Conservation (phyloP, 306 rosid species). For the Hippophae tibetana region DNA sequence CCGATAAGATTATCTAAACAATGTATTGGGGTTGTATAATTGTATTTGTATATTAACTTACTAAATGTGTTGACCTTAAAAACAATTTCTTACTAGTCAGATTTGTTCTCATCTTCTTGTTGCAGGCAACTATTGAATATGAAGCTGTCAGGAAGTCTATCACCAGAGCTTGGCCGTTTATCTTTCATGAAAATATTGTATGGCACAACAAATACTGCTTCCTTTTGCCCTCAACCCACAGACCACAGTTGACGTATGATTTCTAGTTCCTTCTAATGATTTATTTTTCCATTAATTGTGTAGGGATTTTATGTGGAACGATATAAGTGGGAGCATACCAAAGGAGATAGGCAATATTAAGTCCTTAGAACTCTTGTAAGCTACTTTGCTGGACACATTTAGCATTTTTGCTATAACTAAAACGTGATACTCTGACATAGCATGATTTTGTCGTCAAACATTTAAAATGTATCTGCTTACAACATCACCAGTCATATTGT, state of each 20-base stretch:
- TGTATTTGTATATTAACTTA: no score
- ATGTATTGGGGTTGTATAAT: no score
- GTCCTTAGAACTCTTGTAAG: constrained; percentile 10
- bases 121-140: constrained; percentile 13
- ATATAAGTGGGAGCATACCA: constrained; percentile 20
- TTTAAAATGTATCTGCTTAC: no score
- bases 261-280: neutral
- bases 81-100: neutral
- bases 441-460: no score
- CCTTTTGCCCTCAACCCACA: neutral
- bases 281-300: neutral
- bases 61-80: no score
- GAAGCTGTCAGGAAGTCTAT: constrained; percentile 12
- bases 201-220: constrained; percentile 8
- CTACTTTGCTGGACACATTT: neutral
- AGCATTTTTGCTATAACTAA: neutral
- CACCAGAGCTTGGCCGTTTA: constrained; percentile 14
- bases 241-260: neutral
- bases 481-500: no score
- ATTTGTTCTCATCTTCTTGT: neutral
- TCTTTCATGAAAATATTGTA: constrained; percentile 7
- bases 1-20: no score
- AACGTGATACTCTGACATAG: neutral
- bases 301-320: constrained; percentile 18
- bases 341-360: constrained; percentile 16